A percentile compares a stretch with the other conserved stretches of the same genome.
Conservation (phyloP, 805 yeast species). For the Saturnispora gosingensis region DNA sequence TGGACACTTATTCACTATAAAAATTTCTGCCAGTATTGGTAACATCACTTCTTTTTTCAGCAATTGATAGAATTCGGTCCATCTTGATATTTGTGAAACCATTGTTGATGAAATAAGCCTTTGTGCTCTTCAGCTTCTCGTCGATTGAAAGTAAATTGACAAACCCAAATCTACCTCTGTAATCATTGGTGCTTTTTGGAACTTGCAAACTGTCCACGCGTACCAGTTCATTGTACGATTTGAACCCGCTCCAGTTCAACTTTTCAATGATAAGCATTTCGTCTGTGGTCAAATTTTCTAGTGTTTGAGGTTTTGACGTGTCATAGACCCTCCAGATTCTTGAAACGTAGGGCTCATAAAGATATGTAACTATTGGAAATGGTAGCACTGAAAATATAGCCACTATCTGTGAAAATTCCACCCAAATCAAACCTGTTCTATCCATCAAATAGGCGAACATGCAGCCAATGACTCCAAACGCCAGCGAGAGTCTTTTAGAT, state of each 20-base stretch:
- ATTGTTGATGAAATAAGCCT: constrained; percentile 52
- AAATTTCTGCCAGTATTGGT: constrained; percentile 53
- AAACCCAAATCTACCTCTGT: constrained; percentile 37
- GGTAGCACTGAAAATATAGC: constrained; percentile 41
- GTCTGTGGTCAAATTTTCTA: constrained; percentile 49
- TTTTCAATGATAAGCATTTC: constrained; percentile 64
- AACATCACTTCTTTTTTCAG: constrained; percentile 56
- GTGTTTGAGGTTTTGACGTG: constrained; percentile 51
- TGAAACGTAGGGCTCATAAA: constrained; percentile 59
- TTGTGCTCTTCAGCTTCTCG: constrained; percentile 26
- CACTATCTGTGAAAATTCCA: constrained; percentile 34
- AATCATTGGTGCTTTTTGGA: constrained; percentile 19
- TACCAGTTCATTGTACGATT: constrained; percentile 53
- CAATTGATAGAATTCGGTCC: constrained; percentile 82
- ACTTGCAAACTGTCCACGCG: constrained; percentile 39
- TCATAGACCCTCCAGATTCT: constrained; percentile 64
- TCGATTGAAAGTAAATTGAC: constrained; percentile 38
- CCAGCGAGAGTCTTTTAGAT: constrained; percentile 51
- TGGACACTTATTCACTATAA: constrained; percentile 10
- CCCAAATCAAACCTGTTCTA: constrained; percentile 45
- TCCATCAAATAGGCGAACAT: constrained; percentile 53
- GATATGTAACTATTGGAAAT: constrained; percentile 46
- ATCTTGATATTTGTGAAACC: constrained; percentile 73
- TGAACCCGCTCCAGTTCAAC: constrained; percentile 57
- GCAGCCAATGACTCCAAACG: constrained; percentile 50